Percentiles rank a stretch among this genome's conserved stretches.
These are phyloP conservation scores for Mycena belliarum DNA, from an alignment of 768 basidiomycete species.

Conservation along the genomic window DNA sequence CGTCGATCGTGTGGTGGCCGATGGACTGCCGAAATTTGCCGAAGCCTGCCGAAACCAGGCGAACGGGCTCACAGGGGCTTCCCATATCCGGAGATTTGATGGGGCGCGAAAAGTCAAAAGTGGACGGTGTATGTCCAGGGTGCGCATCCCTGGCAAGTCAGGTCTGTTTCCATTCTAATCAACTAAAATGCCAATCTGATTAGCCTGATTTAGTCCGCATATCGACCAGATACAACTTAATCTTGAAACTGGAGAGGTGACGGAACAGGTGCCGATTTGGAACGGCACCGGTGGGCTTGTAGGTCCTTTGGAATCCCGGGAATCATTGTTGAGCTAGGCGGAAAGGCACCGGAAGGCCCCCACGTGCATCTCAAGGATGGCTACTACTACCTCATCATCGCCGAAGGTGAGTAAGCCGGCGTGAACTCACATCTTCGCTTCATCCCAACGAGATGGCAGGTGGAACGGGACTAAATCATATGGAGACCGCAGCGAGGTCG, in stretches of 20 bases:
- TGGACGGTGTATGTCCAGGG: slow-evolving; percentile 34
- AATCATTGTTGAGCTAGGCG: background rate
- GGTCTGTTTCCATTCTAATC: background rate
- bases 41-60: too few relatives aligned
- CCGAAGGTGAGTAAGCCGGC: slow-evolving; percentile 29
- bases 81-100: too few relatives aligned
- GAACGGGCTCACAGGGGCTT: too few relatives aligned
- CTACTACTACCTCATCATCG: slow-evolving; percentile 38
- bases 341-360: slow-evolving; percentile 29
- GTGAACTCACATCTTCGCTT: background rate
- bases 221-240: slow-evolving; percentile 25
- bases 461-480: slow-evolving; percentile 29
- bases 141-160: slow-evolving; percentile 26
- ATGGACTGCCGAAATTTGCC: too few relatives aligned
- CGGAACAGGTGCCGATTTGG: slow-evolving; percentile 24
- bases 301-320: background rate
- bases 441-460: slow-evolving; percentile 10
- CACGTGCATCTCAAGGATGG: slow-evolving; percentile 29
- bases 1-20: too few relatives aligned
- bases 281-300: slow-evolving; percentile 29
- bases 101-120: too few relatives aligned
- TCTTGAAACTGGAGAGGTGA: slow-evolving; percentile 25
- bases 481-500: slow-evolving; percentile 29
- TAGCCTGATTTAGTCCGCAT: slow-evolving; percentile 21
- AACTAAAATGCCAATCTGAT: background rate